Conservation (phyloP, 1,139 yeast genomes). For the Magnusiomyces suaveolens region DNA sequence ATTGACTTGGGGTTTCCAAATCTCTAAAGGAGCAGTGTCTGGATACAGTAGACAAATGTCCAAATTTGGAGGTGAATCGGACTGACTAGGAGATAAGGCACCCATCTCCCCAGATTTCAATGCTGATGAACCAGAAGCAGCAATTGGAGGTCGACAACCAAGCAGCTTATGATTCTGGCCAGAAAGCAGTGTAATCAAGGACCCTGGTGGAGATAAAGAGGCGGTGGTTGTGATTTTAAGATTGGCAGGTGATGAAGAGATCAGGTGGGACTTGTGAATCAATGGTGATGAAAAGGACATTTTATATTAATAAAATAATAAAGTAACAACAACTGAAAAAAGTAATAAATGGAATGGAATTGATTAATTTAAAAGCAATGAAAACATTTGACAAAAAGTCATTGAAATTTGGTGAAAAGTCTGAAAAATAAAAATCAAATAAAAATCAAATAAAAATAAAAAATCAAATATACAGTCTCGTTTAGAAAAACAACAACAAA, state of each 20-base stretch:
- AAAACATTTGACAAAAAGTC: too few species aligned
- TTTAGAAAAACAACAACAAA: too few species aligned
- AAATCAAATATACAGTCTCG: too few species aligned
- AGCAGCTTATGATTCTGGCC: neutral
- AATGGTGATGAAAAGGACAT: neutral
- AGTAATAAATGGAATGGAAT: neutral
- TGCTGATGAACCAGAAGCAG: neutral
- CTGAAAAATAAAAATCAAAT: neutral
- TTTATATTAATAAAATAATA: too few species aligned
- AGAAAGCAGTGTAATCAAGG: neutral
- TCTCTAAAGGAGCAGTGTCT: conserved; percentile 34
- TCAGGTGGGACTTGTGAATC: neutral
- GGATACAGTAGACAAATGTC: conserved; percentile 29
- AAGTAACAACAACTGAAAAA: neutral
- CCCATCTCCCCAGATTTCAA: neutral
- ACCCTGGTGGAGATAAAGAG: neutral
- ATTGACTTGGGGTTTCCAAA: conserved; percentile 34
- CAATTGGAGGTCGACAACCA: neutral
- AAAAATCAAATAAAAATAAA: neutral
- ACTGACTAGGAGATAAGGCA: neutral
- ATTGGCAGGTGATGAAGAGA: neutral
- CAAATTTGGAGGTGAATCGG: neutral
- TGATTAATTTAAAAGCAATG: too few species aligned
- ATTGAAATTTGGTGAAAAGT: neutral
- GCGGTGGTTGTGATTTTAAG: neutral